Evolutionary conservation across 345 rosid species (phyloP).

Genomic region (Litchi chinensis): DNA sequence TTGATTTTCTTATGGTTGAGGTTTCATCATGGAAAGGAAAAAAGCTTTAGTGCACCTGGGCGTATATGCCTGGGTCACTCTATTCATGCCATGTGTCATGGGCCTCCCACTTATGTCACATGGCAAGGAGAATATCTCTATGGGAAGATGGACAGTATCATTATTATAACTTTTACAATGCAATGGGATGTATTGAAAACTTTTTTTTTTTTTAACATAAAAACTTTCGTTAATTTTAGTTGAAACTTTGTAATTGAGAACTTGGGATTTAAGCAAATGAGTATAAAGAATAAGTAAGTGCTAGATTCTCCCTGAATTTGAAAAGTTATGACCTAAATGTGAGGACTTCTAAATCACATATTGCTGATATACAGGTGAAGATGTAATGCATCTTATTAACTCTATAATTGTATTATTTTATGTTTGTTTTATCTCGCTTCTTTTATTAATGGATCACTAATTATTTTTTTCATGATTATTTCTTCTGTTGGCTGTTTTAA

Average conservation of each 20-base stretch:
- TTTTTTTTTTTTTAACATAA: no score
- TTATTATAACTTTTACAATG: background rate
- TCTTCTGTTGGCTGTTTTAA: constrained; percentile 14
- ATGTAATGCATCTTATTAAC: background rate
- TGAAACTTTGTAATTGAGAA: background rate
- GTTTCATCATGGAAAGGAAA: background rate
- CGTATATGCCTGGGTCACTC: background rate
- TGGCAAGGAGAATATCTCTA: background rate
- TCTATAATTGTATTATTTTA: background rate
- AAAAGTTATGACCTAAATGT: background rate
- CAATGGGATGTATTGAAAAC: background rate
- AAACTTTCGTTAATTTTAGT: background rate
- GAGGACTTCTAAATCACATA: background rate
- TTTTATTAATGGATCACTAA: constrained; percentile 11
- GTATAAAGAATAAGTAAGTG: background rate
- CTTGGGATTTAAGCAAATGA: background rate
- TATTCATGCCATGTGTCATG: background rate
- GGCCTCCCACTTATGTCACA: background rate
- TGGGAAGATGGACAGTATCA: background rate
- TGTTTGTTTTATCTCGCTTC: background rate
- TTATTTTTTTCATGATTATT: background rate
- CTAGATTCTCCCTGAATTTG: background rate
- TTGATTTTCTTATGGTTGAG: background rate
- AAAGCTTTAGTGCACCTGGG: background rate
- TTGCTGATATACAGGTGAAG: background rate